Percentiles rank a stretch among this genome's conserved stretches.
Conservation (phyloP, 164 flowering plant genomes). For the Nelumbo lutea region DNA sequence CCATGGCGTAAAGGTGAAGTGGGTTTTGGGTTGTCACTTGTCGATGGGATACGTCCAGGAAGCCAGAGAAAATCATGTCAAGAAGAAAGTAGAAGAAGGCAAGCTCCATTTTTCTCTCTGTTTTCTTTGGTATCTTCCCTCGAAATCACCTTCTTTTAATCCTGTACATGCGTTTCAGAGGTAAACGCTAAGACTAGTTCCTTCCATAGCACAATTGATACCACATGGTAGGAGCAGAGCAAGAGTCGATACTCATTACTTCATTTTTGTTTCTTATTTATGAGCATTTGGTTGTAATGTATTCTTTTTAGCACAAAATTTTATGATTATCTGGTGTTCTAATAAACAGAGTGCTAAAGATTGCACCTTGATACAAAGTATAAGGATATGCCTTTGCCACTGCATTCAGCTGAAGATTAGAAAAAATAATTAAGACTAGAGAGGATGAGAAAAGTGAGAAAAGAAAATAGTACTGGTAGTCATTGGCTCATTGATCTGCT, state of each 20-base stretch:
- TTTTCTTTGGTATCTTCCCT: not conserved
- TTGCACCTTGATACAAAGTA: no score
- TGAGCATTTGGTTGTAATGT: not conserved
- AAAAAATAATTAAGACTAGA: no score
- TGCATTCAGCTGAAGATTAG: no score
- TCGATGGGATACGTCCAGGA: slow-evolving; percentile 71
- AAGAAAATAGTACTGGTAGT: no score
- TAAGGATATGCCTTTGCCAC: no score
- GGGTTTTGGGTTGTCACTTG: not conserved
- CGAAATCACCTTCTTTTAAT: not conserved
- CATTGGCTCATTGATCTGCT: no score
- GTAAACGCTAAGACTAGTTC: not conserved
- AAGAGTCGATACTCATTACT: not conserved
- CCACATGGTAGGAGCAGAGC: not conserved
- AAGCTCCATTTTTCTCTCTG: not conserved
- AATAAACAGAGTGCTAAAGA: no score
- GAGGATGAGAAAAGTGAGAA: no score
- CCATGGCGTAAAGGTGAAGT: not conserved
- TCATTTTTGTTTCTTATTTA: not conserved
- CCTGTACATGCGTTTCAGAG: not conserved
- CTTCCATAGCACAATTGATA: not conserved
- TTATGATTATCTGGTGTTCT: no score
- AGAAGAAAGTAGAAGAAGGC: slow-evolving; percentile 98
- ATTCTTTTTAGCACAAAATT: not conserved
- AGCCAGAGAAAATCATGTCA: slow-evolving; percentile 89